Percentiles rank a stretch among this genome's conserved stretches.
Evolutionary conservation across 1,284 basidiomycete genomes (phyloP).

Genomic region (Grifola frondosa): DNA sequence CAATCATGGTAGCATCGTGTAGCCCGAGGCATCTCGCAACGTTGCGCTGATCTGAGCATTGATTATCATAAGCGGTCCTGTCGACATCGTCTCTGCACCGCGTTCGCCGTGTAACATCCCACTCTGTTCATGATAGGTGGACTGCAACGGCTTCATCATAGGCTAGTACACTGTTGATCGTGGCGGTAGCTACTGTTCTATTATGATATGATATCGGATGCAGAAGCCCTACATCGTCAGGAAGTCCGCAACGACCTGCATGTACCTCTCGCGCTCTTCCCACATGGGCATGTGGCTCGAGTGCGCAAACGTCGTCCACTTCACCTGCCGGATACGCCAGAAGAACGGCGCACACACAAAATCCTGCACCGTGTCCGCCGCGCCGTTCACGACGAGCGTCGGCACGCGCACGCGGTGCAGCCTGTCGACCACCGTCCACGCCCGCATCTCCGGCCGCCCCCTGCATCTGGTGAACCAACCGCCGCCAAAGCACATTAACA

Average conservation of each 20-base stretch:
- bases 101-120: too few species aligned
- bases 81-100: too few species aligned
- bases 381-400: constrained; percentile 30
- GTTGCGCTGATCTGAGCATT: too few species aligned
- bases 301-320: constrained; percentile 26
- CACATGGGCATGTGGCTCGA: constrained; percentile 29
- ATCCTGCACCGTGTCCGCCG: constrained; percentile 26
- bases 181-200: too few species aligned
- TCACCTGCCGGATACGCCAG: constrained; percentile 20
- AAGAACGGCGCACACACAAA: constrained; percentile 24
- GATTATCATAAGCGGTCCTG: too few species aligned
- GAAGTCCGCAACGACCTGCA: constrained; percentile 18
- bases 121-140: too few species aligned
- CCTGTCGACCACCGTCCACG: constrained; percentile 27
- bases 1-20: too few species aligned
- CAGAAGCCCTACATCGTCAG: constrained; percentile 7
- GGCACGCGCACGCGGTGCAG: constrained; percentile 25
- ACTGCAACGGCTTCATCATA: too few species aligned
- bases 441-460: constrained; percentile 19
- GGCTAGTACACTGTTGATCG: too few species aligned
- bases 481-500: background rate
- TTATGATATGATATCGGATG: too few species aligned
- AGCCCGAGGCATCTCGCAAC: too few species aligned
- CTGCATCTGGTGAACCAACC: background rate
- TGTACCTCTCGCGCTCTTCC: constrained; percentile 26